Base-by-base conservation (phyloP, 371 early-diverging fungal species). In the Rhizomucor pusillus region DNA sequence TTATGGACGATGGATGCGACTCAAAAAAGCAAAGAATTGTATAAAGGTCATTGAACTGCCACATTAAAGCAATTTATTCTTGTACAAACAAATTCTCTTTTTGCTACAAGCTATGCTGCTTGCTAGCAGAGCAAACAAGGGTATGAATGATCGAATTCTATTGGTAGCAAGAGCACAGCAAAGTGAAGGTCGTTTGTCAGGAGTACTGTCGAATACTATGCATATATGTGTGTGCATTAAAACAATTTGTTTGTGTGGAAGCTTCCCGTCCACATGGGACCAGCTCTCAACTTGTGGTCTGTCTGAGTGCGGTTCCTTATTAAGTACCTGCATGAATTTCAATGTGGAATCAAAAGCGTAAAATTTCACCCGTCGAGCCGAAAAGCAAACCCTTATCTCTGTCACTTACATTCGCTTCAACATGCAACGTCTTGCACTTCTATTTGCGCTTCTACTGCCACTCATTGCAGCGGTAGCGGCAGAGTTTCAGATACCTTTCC, bases 1-100 rank as follows among this genome's bases (percentile, higher is more conserved):
- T 54, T 53, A 87, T 43, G 98, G 98, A n/a, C 84, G 98, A 43
- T 98, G 98, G 98, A 66, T 86, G 67, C 72, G 82, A 58, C 58
- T 84, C 57, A 83, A 84, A 61, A 76, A 79, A 35, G 86, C 77
- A 18, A 88, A 82, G 69, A 92, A 93, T 59, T 74, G 81, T 50
- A 73, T 86, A 59, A 68, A 67, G 60, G 57, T 81, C 12, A 63
- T 86, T 43, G 83, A 81, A 48, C 56, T 85, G 9, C 50, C 50
- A 5, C 24, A 49, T 41, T 33, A n/a, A 56, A 40, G 25, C 39
- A 37, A 25, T 12, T 39, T 24, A 24, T 39, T 19, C 20, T 19
- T n/a, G 24, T 16, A 18, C 49, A 39, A 36, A 39, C 11, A 33
- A 47, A 43, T 13, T 37, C 41, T 16, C 19, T 41, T 41, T 41